Conservation (phyloP, 2,329 filamentous ascomycete genomes). For the Aureobasidium sp. region DNA sequence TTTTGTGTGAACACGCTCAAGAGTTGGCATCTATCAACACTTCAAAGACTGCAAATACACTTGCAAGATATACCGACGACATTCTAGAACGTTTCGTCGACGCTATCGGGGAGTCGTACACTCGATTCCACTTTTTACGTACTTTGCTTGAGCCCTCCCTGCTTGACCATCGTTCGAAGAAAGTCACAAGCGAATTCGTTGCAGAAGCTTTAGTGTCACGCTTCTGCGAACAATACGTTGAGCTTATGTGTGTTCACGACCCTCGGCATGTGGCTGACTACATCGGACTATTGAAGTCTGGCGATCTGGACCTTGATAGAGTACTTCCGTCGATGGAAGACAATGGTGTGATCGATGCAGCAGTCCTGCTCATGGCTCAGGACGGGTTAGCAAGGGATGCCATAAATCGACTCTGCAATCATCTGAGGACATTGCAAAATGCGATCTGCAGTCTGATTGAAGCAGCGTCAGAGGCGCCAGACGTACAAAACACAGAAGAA, state of each 20-base stretch:
- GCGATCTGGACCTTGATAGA: constrained; percentile 68
- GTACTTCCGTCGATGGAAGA: constrained; percentile 83
- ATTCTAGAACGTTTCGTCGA: constrained; percentile 59
- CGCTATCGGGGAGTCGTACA: constrained; percentile 50
- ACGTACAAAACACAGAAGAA: constrained; percentile 51
- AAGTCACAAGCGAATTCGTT: constrained; percentile 20
- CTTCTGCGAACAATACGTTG: constrained; percentile 76
- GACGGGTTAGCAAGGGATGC: constrained; percentile 77
- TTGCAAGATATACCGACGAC: constrained; percentile 53
- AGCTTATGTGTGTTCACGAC: constrained; percentile 83
- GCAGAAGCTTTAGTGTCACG: constrained; percentile 38
- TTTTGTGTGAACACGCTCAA: constrained; percentile 56
- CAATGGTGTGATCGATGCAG: constrained; percentile 84
- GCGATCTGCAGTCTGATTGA: constrained; percentile 65
- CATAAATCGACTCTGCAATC: constrained; percentile 75
- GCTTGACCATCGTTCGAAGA: constrained; percentile 11
- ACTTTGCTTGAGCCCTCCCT: constrained; percentile 60
- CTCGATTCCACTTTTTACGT: constrained; percentile 69
- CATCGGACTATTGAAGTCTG: constrained; percentile 64
- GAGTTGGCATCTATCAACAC: constrained; percentile 62
- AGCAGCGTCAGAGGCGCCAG: constrained; percentile 48
- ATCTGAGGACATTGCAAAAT: constrained; percentile 70
- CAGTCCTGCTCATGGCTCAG: constrained; percentile 79
- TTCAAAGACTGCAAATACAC: constrained; percentile 52
- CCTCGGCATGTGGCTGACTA: constrained; percentile 77